phyloP scores from a whole-genome alignment of 192 early-diverging fungal species.

The Thamnidium elegans region DNA sequence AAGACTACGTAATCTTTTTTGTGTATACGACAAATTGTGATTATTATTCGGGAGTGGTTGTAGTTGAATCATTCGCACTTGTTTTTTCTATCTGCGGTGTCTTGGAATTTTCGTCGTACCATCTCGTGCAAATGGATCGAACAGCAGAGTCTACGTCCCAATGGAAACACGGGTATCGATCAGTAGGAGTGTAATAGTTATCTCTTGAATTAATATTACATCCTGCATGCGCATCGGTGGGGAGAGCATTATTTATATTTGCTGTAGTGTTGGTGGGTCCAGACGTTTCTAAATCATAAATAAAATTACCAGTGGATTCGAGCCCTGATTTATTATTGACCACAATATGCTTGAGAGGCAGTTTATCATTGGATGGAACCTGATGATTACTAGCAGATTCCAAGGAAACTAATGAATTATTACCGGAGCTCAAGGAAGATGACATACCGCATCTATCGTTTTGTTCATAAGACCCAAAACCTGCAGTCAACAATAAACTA shows the following conservation, averaged over 20 bases:
- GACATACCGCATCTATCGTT: neutral
- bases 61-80: neutral
- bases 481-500: neutral
- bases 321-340: too few species aligned
- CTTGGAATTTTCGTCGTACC: neutral
- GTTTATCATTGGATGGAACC: too few species aligned
- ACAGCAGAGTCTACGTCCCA: slow-evolving; percentile 34
- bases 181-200: slow-evolving; percentile 7
- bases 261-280: too few species aligned
- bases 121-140: slow-evolving; percentile 8
- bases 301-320: too few species aligned
- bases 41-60: neutral
- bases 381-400: too few species aligned
- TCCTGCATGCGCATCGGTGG: too few species aligned
- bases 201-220: too few species aligned
- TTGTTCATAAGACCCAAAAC: slow-evolving; percentile 14
- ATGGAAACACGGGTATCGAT: slow-evolving; percentile 35
- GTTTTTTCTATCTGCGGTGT: neutral
- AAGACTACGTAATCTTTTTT: neutral
- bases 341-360: too few species aligned
- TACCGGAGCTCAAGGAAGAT: neutral
- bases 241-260: too few species aligned
- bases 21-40: neutral
- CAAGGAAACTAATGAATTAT: slow-evolving; percentile 8
- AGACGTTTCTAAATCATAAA: too few species aligned